phyloP scores from a whole-genome alignment of 345 rosid species.

The Lepidium aucheri region DNA sequence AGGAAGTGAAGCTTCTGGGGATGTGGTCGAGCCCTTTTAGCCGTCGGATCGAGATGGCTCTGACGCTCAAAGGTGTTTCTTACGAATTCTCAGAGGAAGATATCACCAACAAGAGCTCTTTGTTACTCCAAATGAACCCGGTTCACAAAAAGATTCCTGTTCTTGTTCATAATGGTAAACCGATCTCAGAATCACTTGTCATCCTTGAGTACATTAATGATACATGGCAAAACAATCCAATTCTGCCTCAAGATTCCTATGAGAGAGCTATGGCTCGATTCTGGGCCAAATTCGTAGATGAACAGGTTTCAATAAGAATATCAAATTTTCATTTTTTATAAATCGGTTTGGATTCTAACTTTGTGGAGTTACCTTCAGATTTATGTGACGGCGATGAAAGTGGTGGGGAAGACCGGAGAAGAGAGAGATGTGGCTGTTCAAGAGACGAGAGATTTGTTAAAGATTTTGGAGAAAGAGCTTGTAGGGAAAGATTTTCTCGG shows the following conservation, averaged over 20 bases:
- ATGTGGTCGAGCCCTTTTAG: constrained; percentile 30
- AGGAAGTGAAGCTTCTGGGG: constrained; percentile 36
- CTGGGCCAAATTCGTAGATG: constrained; percentile 28
- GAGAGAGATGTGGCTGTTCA: constrained; percentile 14
- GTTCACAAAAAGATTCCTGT: constrained; percentile 33
- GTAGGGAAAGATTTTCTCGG: constrained; percentile 29
- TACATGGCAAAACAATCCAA: constrained; percentile 30
- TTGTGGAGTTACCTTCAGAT: not conserved
- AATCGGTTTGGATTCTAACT: not conserved
- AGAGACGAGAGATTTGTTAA: constrained; percentile 21
- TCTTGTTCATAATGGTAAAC: constrained; percentile 34
- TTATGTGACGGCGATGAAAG: constrained; percentile 16
- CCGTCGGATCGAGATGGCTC: constrained; percentile 28
- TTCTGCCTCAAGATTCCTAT: constrained; percentile 31
- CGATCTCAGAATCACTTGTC: constrained; percentile 31
- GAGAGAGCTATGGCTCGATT: constrained; percentile 32
- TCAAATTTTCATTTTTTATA: not conserved
- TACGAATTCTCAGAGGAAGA: constrained; percentile 29
- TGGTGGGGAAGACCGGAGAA: constrained; percentile 17
- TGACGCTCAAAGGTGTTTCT: constrained; percentile 29
- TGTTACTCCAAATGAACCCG: constrained; percentile 24
- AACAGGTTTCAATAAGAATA: constrained; percentile 9
- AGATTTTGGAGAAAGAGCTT: constrained; percentile 25
- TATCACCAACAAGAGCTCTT: constrained; percentile 23
- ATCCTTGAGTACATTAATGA: constrained; percentile 45